Evolutionary conservation across 352 stramenopile genomes (phyloP).

Genomic region (Phytophthora pseudosyringae): DNA sequence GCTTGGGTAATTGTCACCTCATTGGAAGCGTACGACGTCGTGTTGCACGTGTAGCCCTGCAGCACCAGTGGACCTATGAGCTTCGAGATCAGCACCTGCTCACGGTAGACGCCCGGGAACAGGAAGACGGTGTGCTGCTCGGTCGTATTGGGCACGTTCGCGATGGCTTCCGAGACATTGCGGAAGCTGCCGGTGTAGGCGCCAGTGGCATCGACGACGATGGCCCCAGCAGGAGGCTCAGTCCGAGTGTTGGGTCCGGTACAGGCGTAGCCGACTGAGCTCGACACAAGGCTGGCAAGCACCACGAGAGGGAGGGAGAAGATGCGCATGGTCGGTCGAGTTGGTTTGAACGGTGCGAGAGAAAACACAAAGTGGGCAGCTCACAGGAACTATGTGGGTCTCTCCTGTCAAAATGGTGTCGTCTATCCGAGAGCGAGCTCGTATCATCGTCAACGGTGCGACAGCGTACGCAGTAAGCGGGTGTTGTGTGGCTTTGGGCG

Average conservation of each 20-base stretch:
- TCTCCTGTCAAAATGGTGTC: too few species aligned
- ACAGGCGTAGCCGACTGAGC: background rate
- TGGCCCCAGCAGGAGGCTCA: constrained; percentile 7
- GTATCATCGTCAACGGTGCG: background rate
- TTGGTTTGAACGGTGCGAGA: background rate
- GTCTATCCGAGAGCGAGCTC: too few species aligned
- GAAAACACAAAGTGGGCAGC: constrained; percentile 11
- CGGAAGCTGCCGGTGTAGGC: constrained; percentile 2
- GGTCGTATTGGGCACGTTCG: constrained; percentile 3
- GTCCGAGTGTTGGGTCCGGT: constrained; percentile 1
- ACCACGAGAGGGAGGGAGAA: constrained; percentile 8
- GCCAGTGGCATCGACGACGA: constrained; percentile 18
- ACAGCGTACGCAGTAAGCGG: background rate
- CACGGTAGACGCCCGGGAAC: constrained; percentile 15
- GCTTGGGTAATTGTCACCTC: constrained; percentile 17
- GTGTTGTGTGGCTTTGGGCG: background rate
- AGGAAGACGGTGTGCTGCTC: constrained; percentile 24
- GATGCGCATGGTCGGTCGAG: constrained; percentile 3
- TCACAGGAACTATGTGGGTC: background rate
- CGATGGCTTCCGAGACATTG: constrained; percentile 11
- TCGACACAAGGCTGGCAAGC: constrained; percentile 5
- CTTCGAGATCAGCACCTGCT: constrained; percentile 13
- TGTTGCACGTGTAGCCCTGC: constrained; percentile 23
- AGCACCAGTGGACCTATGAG: constrained; percentile 6
- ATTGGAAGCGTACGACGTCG: constrained; percentile 19